Evolutionary conservation across 495 filamentous ascomycete genomes (phyloP).

Genomic region (Lophiostoma macrostomum): DNA sequence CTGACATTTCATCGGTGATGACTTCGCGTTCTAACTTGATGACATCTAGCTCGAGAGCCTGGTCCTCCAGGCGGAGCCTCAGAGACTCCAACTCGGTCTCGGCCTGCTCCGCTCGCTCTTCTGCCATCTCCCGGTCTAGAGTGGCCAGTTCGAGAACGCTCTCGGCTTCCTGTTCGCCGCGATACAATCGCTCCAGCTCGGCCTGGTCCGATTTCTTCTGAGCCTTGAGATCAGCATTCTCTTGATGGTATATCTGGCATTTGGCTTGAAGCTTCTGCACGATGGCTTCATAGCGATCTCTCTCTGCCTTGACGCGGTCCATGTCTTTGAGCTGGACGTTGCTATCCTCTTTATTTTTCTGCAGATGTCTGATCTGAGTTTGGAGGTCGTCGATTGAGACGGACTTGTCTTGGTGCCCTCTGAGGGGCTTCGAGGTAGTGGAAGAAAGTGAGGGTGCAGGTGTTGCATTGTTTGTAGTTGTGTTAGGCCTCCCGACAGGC

Average conservation of each 20-base stretch:
- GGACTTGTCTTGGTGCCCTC: slow-evolving; percentile 64
- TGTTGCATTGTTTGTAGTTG: too few relatives aligned
- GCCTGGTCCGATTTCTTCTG: slow-evolving; percentile 72
- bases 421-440: slow-evolving; percentile 30
- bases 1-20: slow-evolving; percentile 74
- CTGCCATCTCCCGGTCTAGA: slow-evolving; percentile 92
- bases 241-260: slow-evolving; percentile 80
- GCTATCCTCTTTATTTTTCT: slow-evolving; percentile 62
- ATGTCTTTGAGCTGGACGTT: slow-evolving; percentile 79
- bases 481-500: slow-evolving; percentile 14
- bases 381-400: slow-evolving; percentile 40
- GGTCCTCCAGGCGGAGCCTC: slow-evolving; percentile 72
- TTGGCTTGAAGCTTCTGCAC: slow-evolving; percentile 91
- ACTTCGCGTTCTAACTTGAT: slow-evolving; percentile 84
- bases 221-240: slow-evolving; percentile 70
- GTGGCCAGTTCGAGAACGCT: slow-evolving; percentile 80
- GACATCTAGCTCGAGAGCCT: slow-evolving; percentile 83
- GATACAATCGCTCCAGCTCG: slow-evolving; percentile 64
- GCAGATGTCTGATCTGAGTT: slow-evolving; percentile 38
- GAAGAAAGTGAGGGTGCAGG: slow-evolving; percentile 1
- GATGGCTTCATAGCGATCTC: slow-evolving; percentile 81
- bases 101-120: slow-evolving; percentile 78
- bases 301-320: slow-evolving; percentile 73
- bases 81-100: slow-evolving; percentile 79
- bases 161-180: slow-evolving; percentile 77